These are phyloP conservation scores for Trichoderma sp. DNA, from an alignment of 2,329 filamentous ascomycete genomes.

Conservation along the genomic window DNA sequence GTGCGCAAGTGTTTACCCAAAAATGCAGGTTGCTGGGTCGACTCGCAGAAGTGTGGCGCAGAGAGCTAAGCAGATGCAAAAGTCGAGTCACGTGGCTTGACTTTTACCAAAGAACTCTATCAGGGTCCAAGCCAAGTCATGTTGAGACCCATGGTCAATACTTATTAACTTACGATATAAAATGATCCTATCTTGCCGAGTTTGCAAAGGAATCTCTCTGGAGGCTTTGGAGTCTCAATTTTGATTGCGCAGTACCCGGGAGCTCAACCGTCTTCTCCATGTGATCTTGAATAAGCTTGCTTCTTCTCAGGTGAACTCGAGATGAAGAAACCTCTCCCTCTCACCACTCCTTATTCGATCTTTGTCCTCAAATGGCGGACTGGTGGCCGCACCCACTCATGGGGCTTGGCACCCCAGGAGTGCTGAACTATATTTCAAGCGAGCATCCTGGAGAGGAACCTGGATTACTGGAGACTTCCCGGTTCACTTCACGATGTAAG, in stretches of 20 bases:
- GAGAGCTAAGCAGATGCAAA: neutral
- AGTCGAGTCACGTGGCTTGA: slow-evolving; percentile 31
- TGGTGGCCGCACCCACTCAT: slow-evolving; percentile 39
- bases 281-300: neutral
- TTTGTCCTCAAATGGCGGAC: slow-evolving; percentile 45
- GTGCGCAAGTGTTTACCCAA: slow-evolving; percentile 28
- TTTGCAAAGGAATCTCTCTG: too few relatives aligned
- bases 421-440: slow-evolving; percentile 39
- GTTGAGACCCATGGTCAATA: too few relatives aligned
- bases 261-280: neutral
- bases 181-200: too few relatives aligned
- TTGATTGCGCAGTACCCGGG: neutral
- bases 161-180: neutral
- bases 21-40: slow-evolving; percentile 33
- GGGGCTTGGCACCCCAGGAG: slow-evolving; percentile 40
- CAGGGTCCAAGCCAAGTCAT: neutral
- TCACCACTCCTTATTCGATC: slow-evolving; percentile 38
- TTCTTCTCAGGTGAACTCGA: slow-evolving; percentile 33
- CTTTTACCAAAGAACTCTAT: slow-evolving; percentile 5
- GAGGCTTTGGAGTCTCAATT: too few relatives aligned
- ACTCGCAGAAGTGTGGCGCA: slow-evolving; percentile 28
- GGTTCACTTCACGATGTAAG: slow-evolving; percentile 35
- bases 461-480: slow-evolving; percentile 39
- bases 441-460: slow-evolving; percentile 33
- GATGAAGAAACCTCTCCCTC: slow-evolving; percentile 39